phyloP scores from a whole-genome alignment of 2,329 filamentous ascomycete genomes.

The Hypocrella siamensis region DNA sequence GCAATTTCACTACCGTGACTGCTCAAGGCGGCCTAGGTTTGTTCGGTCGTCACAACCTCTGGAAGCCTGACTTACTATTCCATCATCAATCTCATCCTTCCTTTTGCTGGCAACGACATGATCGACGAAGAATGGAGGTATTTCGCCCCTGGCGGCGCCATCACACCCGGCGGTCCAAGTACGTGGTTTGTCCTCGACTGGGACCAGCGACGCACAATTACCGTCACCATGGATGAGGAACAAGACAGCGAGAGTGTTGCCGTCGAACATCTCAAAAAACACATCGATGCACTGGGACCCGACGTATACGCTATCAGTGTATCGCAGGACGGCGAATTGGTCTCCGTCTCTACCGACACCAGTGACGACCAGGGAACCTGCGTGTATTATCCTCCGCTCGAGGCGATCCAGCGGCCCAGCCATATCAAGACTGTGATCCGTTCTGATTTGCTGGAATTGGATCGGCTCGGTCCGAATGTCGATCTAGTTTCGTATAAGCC shows the following conservation, averaged over 20 bases:
- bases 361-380: conserved; percentile 13
- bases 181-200: conserved; percentile 10
- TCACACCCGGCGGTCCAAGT: conserved; percentile 7
- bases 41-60: no score
- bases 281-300: conserved; percentile 7
- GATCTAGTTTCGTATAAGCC: conserved; percentile 11
- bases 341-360: conserved; percentile 8
- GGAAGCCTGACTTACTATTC: no score
- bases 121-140: conserved; percentile 1
- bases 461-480: conserved; percentile 11
- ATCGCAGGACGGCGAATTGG: conserved; percentile 6
- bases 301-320: conserved; percentile 10
- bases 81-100: no score
- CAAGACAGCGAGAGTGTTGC: conserved; percentile 8
- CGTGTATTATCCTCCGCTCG: conserved; percentile 10
- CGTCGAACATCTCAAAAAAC: conserved; percentile 7
- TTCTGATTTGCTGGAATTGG: conserved; percentile 14
- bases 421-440: conserved; percentile 5
- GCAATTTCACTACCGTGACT: no score
- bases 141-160: conserved; percentile 1
- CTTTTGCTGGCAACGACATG: background rate
- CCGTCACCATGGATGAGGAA: conserved; percentile 11
- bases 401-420: conserved; percentile 6
- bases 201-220: conserved; percentile 10
- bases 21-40: no score